These are phyloP conservation scores for Mortierella sp. DNA, from an alignment of 371 early-diverging fungal species.

Conservation along the genomic window DNA sequence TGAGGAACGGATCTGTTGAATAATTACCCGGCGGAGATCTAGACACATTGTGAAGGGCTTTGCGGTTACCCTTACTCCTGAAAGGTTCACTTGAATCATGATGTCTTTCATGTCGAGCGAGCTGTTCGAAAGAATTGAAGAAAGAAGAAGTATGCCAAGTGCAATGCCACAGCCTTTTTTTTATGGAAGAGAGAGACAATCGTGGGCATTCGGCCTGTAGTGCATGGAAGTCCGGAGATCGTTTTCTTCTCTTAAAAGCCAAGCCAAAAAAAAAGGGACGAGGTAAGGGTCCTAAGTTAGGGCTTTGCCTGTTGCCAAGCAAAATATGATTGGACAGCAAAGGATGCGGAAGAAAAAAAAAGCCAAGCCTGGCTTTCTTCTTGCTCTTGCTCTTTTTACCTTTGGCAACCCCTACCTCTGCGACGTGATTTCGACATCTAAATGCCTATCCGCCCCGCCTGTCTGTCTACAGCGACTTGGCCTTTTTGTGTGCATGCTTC, in stretches of 20 bases:
- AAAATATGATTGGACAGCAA: background rate
- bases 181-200: background rate
- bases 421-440: background rate
- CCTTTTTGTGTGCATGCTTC: background rate
- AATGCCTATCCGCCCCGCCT: background rate
- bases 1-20: too few species aligned
- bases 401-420: background rate
- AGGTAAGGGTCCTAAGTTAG: background rate
- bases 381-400: background rate
- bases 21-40: background rate
- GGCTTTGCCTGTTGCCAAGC: constrained; percentile 11
- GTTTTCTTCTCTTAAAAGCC: background rate
- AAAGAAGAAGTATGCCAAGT: background rate
- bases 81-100: background rate
- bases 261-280: background rate
- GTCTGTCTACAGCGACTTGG: background rate
- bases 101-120: background rate
- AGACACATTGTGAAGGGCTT: background rate
- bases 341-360: background rate
- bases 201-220: background rate
- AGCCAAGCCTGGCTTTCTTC: background rate
- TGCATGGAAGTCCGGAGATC: background rate
- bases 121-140: background rate
- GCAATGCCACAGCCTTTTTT: background rate
- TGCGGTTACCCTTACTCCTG: background rate